Evolutionary conservation across 176 grass and related monocot genomes (phyloP), one percentile per base, ranked within the genome.

Genomic region (Poa pratensis): DNA sequence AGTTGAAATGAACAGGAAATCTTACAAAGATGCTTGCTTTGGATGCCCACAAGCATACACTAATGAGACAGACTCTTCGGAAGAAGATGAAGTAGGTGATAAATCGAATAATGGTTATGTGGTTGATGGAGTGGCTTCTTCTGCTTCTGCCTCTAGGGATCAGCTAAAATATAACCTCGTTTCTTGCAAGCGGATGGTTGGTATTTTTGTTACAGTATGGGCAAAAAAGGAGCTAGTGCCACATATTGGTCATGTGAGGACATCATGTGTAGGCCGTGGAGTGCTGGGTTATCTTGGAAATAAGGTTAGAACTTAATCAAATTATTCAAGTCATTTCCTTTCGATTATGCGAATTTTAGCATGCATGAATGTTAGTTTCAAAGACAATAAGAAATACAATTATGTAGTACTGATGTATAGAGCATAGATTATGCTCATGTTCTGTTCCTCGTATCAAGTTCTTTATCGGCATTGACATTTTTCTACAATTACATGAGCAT

Each of bases 241-340:
- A 14, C 89, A 92, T 77, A 86, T 97, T 17, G 92, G 91, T 35
- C 94, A 97, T 90, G 83, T 97, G 75, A 94, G 92, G 79, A 65
- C 91, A 19, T 94, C 90, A 73, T 97, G 92, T 87, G 87, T 97
- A 53, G 90, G 95, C 57, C 86, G 95, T 1, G 95, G 92, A 77
- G 82, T 97, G 71, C 91, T 97, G 95, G 92, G 95, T 22, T 94
- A 89, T 93, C 92, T 97, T 81, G 92, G 95, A 77, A 97, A 97
- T 50, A 97, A 97, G 90, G 95, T 97, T 71, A 89, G 88, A 84
- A 75, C 34, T 17, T 18, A 80, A 58, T 76, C 58, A 43, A 9
- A 14, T 66, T 69, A n/a, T 43, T 30, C 16, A 52, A 50, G 54
- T 58, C 61, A 22, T 64, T 12, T 63, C 57, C 40, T 49, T 50